These are phyloP conservation scores for Oenanthe sinensis DNA, from an alignment of 129 eudicot species.

Conservation along the genomic window DNA sequence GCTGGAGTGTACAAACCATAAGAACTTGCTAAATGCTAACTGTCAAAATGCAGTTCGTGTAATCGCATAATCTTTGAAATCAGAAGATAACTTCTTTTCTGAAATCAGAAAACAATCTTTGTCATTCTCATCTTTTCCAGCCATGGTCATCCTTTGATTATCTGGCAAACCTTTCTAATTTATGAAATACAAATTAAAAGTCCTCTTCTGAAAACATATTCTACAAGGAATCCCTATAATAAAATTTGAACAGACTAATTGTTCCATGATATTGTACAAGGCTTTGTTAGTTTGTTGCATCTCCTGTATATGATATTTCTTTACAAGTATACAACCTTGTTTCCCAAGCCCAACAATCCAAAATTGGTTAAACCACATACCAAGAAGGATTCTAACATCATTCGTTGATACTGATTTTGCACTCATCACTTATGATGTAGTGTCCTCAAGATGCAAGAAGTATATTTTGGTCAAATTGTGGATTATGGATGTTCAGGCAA, in stretches of 20 bases:
- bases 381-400: background rate
- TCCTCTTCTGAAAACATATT: background rate
- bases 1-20: background rate
- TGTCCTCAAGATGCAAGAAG: background rate
- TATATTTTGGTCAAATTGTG: background rate
- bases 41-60: background rate
- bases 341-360: background rate
- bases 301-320: background rate
- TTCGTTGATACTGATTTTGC: background rate
- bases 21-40: background rate
- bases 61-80: background rate
- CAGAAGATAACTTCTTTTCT: background rate
- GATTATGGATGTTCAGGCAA: background rate
- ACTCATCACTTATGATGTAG: background rate
- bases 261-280: slow-evolving; percentile 2
- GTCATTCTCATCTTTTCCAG: background rate
- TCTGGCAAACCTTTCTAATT: background rate
- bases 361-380: background rate
- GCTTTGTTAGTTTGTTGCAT: background rate
- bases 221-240: background rate
- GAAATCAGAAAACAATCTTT: background rate
- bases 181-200: background rate
- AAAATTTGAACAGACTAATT: background rate
- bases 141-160: background rate
- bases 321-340: background rate